A percentile compares a stretch with the other conserved stretches of the same genome.
Conservation (phyloP, 1,284 basidiomycete species). For the Chondrostereum purpureum region DNA sequence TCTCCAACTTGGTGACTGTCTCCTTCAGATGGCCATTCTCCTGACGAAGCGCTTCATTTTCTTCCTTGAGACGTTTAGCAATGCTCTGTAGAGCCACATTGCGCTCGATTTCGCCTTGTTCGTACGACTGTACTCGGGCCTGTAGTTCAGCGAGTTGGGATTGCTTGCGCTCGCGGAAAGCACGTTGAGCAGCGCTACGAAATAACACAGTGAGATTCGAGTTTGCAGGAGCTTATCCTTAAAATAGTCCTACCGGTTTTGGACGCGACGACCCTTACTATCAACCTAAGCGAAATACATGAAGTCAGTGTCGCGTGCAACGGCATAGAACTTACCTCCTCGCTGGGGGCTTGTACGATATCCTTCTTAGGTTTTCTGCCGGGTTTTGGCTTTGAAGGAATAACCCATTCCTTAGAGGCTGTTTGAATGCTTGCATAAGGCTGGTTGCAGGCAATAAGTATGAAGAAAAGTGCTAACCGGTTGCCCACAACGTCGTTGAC, state of each 20-base stretch:
- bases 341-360: conserved; percentile 28
- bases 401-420: conserved; percentile 89
- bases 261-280: conserved; percentile 59
- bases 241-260: conserved; percentile 65
- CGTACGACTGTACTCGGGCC: conserved; percentile 79
- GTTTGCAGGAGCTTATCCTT: too few relatives aligned
- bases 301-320: conserved; percentile 4
- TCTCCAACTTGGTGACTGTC: conserved; percentile 48
- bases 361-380: conserved; percentile 86
- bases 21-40: conserved; percentile 61
- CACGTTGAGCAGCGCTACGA: conserved; percentile 83
- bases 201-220: not conserved
- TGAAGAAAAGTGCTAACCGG: conserved; percentile 27
- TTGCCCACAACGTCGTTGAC: conserved; percentile 49
- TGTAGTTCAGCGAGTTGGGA: conserved; percentile 87
- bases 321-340: conserved; percentile 30
- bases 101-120: conserved; percentile 86
- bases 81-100: conserved; percentile 83
- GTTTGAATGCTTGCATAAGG: conserved; percentile 6
- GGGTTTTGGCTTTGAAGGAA: conserved; percentile 84
- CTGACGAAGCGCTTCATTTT: conserved; percentile 68
- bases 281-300: conserved; percentile 33
- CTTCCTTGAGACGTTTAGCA: conserved; percentile 82
- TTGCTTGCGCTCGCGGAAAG: conserved; percentile 87
- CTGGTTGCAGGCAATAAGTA: not conserved